Base-by-base conservation (phyloP, 2,329 filamentous ascomycete species). In the Teratosphaeria epicoccoides region DNA sequence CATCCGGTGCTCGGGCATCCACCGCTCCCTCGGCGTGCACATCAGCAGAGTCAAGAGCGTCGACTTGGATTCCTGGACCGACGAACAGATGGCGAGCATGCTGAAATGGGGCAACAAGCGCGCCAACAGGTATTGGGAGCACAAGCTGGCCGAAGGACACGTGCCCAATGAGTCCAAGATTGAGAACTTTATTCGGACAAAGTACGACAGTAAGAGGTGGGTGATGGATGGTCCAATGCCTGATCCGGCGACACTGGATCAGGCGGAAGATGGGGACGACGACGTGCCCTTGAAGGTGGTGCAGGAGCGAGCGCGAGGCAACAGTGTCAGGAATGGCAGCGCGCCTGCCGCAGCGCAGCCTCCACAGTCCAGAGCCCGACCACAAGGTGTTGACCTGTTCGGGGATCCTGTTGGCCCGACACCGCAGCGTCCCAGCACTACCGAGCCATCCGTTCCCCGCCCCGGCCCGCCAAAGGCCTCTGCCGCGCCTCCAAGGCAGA, bases 61-160 rank as follows among this genome's bases (percentile, higher is more conserved):
- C 61, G 93, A 98, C 70, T 82, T 98, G 58, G 93, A 98, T 70
- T 84, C 91, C 24, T 98, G 93, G 93, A 98, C 93, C 57, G 93
- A 98, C 69, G 93, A 98, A 71, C 93, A 98, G 74, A 76, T 97
- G 54, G 85, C 93, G 70, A 96, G 88, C 70, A 84, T 98, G 59
- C 71, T 98, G 57, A 88, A 81, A 75, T 98, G 93, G 94, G 93
- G 93, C 54, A 98, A 98, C 70, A 81, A 85, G 51, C 84, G 90
- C 70, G 93, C 93, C 52, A 98, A 98, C 75, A 97, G 95, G 76
- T 95, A 97, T 70, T 98, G 91, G 91, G 94, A 98, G 72, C 82
- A 87, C 56, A 98, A 97, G 73, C 74, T 98, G 64, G 89, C 91
- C 2, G 74, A 85, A 12, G 90, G 90, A 54, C 93, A 98, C 71